Conservation (phyloP, 306 rosid genomes). For the Oxytropis ochrocephala region DNA sequence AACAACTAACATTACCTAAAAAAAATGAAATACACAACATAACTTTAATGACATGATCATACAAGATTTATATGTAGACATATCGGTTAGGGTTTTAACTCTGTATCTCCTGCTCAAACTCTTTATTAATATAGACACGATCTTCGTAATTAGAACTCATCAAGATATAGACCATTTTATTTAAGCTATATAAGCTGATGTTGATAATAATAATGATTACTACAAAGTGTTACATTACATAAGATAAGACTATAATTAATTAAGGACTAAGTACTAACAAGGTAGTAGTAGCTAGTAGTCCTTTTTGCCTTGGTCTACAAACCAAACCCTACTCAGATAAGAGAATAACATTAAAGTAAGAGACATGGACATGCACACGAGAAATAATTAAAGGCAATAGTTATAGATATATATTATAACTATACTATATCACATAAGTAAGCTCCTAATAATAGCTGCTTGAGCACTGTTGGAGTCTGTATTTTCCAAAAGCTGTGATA, state of each 20-base stretch:
- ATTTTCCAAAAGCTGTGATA: conserved; percentile 65
- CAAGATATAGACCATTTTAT: conserved; percentile 25
- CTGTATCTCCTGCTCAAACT: no score
- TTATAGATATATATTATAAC: background rate
- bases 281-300: background rate
- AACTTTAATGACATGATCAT: background rate
- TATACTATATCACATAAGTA: conserved; percentile 55
- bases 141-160: conserved; percentile 8
- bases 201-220: conserved; percentile 3
- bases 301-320: conserved; percentile 28
- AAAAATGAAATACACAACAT: no score
- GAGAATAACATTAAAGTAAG: conserved; percentile 6
- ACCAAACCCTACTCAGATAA: conserved; percentile 43
- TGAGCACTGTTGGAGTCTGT: conserved; percentile 77
- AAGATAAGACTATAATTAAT: conserved; percentile 7
- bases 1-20: no score
- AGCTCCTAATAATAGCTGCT: conserved; percentile 84
- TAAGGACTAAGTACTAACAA: conserved; percentile 18
- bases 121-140: no score
- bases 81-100: no score
- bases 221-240: conserved; percentile 20
- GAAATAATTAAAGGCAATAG: conserved; percentile 11
- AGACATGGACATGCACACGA: conserved; percentile 35
- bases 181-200: conserved; percentile 24
- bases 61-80: background rate